Evolutionary conservation across 768 basidiomycete genomes (phyloP), one percentile per base, ranked within the genome.

Genomic region (Punctularia strigosozonata): DNA sequence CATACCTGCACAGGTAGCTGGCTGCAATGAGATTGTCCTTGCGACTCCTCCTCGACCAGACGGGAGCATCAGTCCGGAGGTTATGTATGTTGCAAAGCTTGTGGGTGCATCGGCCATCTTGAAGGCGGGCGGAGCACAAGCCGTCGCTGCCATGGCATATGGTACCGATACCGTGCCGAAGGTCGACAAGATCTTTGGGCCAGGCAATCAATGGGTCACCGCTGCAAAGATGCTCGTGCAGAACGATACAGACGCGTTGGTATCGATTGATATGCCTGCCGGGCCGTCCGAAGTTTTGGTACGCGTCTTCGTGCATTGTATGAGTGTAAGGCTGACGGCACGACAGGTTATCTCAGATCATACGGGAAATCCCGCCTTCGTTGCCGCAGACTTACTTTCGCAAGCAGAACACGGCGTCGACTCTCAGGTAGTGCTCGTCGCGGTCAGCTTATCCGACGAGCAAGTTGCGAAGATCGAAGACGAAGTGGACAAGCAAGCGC

Each of bases 201-300:
- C 95, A 5, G 95, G 95, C 19, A 99, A 99, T 56, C 95, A 98
- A 58, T 99, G 92, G 90, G 95, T 99, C 18, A 99, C 94, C 2
- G 95, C 95, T 2, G 95, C 94, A 37, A 99, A 99, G 65, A 97
- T 99, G 95, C 62, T 94, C 39, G 94, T 99, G 19, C 92, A 97
- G 56, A 99, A 98, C 59, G 95, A 99, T 54, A 92, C 92, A 10
- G 86, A 92, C 50, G 94, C 95, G 6, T 60, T 92, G 45, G 91
- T 97, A 5, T 85, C 88, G 13, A 99, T 98, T 50, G 95, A 99
- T 59, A 98, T 99, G 89, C 95, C 95, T 36, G 95, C 95, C 24
- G 95, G 95, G 5, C 95, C 95, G 21, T 91, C 87, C 3, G 95
- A 99, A 61, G 94, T 99, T 18, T 66, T 99, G 51, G 95, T 95